Evolutionary conservation across 2,329 filamentous ascomycete species (phyloP), one percentile per base, ranked within the genome.

Genomic region (Alternaria atra): DNA sequence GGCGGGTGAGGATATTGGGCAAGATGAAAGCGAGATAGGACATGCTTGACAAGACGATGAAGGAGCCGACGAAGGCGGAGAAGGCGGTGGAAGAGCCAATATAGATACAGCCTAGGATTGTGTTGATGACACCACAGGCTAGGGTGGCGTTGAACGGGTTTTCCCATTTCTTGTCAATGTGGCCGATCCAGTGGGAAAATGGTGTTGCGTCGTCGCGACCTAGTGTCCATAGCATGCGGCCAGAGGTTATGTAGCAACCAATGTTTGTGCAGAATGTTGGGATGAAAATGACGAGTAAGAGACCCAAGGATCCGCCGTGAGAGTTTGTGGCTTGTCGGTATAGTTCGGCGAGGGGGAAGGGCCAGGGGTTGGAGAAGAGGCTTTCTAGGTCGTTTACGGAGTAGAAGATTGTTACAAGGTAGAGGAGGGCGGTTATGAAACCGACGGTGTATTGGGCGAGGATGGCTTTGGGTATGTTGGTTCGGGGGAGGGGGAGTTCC

Each of bases 31-130:
- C 86, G 3, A 90, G 80, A 72, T 89, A 91, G 0, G 86, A 89
- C 9, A 85, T 70, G 0, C 84, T 84, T 3, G 80, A 80, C 0
- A 89, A 79, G 13, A 88, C 81, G 53, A 87, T 82, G 72, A 87
- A 89, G 0, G 81, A 84, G 9, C 87, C 87, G 7, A 91, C 85
- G 27, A 91, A 86, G 0, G 89, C 89, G 42, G 86, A 85, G 77
- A 91, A 92, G 0, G 90, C 90, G 0, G 87, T 89, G 1, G 82
- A 84, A 61, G 83, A 87, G n/a, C 86, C 89, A 1, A 91, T 83
- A 65, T 90, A 91, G 44, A 91, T 88, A 42, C 82, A 83, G 0
- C 88, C 89, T 0, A 91, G 80, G 3, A 89, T 73, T 0, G 87
- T 87, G 25, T 84, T 84, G 55, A 84, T 75, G 40, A 78, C 63